A percentile compares a stretch with the other conserved stretches of the same genome.
These are phyloP conservation scores for Lachancea thermotolerans DNA, from an alignment of 805 yeast species.

Conservation along the genomic window DNA sequence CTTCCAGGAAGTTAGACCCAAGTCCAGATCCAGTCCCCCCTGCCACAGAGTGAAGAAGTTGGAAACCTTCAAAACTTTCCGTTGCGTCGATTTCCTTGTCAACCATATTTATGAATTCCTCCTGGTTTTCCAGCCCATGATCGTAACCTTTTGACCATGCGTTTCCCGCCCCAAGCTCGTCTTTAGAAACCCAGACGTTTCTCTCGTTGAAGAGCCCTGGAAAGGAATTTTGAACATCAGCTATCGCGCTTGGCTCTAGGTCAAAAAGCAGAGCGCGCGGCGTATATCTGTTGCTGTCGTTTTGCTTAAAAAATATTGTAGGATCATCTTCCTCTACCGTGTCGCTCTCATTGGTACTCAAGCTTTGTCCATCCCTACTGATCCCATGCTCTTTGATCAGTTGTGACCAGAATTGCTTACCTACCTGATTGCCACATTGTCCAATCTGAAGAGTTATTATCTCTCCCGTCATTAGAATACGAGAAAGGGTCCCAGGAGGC, in stretches of 20 bases:
- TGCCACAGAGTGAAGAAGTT: constrained; percentile 87
- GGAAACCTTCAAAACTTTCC: constrained; percentile 86
- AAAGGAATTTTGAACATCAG: constrained; percentile 47
- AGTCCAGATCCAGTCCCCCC: constrained; percentile 99
- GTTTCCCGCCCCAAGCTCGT: constrained; percentile 92
- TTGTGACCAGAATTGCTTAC: constrained; percentile 88
- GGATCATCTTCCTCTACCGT: constrained; percentile 60
- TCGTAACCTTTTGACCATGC: constrained; percentile 91
- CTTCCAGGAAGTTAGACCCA: constrained; percentile 76
- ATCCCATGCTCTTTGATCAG: constrained; percentile 84
- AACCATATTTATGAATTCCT: constrained; percentile 71
- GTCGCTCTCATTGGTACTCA: constrained; percentile 8
- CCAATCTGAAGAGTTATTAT: constrained; percentile 63
- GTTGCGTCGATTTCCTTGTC: constrained; percentile 88
- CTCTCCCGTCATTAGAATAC: constrained; percentile 45
- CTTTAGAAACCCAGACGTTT: constrained; percentile 68
- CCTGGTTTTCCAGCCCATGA: constrained; percentile 62
- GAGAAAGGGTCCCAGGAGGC: not conserved
- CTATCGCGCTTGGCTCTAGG: constrained; percentile 83
- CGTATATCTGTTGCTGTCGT: constrained; percentile 70
- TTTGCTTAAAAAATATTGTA: constrained; percentile 72
- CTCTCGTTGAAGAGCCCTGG: constrained; percentile 74
- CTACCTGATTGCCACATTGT: constrained; percentile 96
- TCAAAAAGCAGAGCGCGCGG: constrained; percentile 86
- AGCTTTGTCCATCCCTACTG: constrained; percentile 31